Evolutionary conservation across 345 rosid species (phyloP).

Genomic region (Carallia brachiata): DNA sequence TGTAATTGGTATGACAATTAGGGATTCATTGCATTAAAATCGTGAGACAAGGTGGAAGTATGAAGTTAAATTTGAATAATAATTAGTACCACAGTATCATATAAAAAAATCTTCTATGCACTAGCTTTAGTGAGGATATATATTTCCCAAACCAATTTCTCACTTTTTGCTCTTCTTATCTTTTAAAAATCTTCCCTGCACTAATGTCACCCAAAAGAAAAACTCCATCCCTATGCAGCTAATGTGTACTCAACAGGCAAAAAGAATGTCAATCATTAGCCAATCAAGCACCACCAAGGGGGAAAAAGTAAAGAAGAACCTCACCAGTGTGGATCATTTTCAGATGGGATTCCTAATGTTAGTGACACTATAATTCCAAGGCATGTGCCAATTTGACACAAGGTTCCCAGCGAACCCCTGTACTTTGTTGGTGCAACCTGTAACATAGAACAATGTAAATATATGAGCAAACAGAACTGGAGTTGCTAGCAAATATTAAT

Average conservation of each 20-base stretch:
- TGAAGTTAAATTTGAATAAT: too few species aligned
- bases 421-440: conserved; percentile 79
- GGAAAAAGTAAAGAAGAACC: conserved; percentile 20
- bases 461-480: conserved; percentile 1
- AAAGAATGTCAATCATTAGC: conserved; percentile 3
- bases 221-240: not conserved
- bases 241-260: not conserved
- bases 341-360: conserved; percentile 56
- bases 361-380: conserved; percentile 64
- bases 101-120: too few species aligned
- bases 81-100: too few species aligned
- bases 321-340: conserved; percentile 75
- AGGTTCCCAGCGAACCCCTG: conserved; percentile 67
- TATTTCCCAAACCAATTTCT: too few species aligned
- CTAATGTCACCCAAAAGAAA: not conserved
- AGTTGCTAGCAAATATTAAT: not conserved
- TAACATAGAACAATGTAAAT: conserved; percentile 14
- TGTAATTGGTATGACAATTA: too few species aligned
- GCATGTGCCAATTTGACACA: conserved; percentile 69
- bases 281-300: conserved; percentile 2
- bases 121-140: too few species aligned
- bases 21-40: not conserved
- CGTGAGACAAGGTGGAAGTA: not conserved
- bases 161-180: not conserved
- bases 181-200: too few species aligned